These are phyloP conservation scores for Corchorus capsularis DNA, from an alignment of 345 rosid species.

Conservation along the genomic window DNA sequence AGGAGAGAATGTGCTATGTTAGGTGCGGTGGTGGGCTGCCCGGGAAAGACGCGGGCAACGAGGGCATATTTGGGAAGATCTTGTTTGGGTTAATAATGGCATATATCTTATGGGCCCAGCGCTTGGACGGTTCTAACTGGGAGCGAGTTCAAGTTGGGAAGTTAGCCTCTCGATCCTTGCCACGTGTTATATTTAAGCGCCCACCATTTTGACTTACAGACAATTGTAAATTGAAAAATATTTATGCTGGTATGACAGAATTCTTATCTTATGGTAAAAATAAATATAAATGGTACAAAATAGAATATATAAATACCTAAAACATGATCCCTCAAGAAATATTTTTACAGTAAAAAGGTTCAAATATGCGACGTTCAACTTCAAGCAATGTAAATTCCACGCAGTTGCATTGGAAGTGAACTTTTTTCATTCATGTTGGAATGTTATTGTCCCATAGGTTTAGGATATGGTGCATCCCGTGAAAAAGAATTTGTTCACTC, in stretches of 20 bases:
- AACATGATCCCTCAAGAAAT: too few relatives aligned
- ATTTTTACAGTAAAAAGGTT: too few relatives aligned
- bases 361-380: too few relatives aligned
- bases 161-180: background rate
- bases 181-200: background rate
- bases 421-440: background rate
- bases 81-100: background rate
- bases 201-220: background rate
- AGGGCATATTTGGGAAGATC: slow-evolving; percentile 8
- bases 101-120: background rate
- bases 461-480: too few relatives aligned
- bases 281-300: too few relatives aligned
- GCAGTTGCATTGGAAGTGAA: too few relatives aligned
- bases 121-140: background rate
- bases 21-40: slow-evolving; percentile 22
- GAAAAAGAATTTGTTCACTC: background rate
- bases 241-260: too few relatives aligned
- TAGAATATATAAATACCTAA: too few relatives aligned
- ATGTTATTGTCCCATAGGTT: background rate
- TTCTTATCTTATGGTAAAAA: too few relatives aligned
- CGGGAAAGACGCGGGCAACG: slow-evolving; percentile 16
- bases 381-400: too few relatives aligned
- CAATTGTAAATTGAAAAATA: too few relatives aligned
- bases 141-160: background rate
- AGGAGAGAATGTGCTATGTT: slow-evolving; percentile 16